phyloP scores from a whole-genome alignment of 108 stramenopile species.

The Epipyxis sp. region DNA sequence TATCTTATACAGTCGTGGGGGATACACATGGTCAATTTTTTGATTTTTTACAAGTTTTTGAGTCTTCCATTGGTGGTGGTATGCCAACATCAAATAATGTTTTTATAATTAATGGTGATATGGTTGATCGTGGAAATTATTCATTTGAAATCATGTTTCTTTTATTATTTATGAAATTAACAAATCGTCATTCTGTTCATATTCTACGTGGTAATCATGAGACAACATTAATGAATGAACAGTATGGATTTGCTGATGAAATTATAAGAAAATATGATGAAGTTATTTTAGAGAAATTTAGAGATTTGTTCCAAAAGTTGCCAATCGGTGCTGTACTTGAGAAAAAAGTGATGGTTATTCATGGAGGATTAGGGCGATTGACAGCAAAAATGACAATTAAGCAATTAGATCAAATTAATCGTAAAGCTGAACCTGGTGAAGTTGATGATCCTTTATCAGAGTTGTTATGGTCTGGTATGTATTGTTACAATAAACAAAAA shows the following conservation, averaged over 20 bases:
- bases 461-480: neutral
- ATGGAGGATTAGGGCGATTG: conserved; percentile 13
- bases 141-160: conserved; percentile 14
- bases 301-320: conserved; percentile 10
- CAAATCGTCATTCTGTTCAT: neutral
- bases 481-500: too few species aligned
- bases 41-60: neutral
- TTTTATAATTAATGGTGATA: conserved; percentile 37
- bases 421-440: neutral
- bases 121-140: conserved; percentile 26
- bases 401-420: conserved; percentile 29
- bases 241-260: conserved; percentile 32
- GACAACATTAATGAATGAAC: conserved; percentile 14
- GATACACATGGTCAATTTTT: neutral
- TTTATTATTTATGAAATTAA: neutral
- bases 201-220: conserved; percentile 34
- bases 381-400: neutral
- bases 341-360: conserved; percentile 6
- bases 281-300: conserved; percentile 16
- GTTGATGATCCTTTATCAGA: neutral
- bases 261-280: conserved; percentile 17
- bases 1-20: neutral
- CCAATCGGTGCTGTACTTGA: conserved; percentile 22
- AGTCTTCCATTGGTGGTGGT: too few species aligned
- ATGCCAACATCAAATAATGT: neutral